A percentile compares a stretch with the other conserved stretches of the same genome.
These are phyloP conservation scores for Pythium brassicae DNA, from an alignment of 352 stramenopile genomes.

Conservation along the genomic window DNA sequence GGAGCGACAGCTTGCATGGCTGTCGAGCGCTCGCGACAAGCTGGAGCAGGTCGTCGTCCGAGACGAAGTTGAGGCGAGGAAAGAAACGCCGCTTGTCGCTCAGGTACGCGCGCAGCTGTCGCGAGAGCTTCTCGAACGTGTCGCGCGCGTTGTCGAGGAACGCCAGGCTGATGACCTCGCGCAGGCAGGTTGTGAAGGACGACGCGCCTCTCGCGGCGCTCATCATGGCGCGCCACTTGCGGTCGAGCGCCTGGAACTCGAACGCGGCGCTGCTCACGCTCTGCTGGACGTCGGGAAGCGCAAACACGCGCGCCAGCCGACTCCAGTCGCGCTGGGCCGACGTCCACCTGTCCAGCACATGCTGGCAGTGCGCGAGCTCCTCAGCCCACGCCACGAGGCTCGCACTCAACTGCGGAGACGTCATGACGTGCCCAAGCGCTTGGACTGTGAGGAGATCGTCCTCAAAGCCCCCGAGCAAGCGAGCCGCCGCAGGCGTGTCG, in stretches of 20 bases:
- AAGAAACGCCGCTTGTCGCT: constrained; percentile 58
- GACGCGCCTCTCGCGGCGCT: constrained; percentile 38
- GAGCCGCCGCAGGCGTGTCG: constrained; percentile 21
- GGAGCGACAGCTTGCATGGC: constrained; percentile 22
- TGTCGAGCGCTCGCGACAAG: constrained; percentile 44
- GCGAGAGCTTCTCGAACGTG: constrained; percentile 53
- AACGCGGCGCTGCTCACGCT: constrained; percentile 46
- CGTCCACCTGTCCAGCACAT: constrained; percentile 56
- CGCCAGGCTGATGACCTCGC: constrained; percentile 48
- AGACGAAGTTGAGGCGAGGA: constrained; percentile 59
- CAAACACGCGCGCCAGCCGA: constrained; percentile 40
- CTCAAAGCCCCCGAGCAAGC: constrained; percentile 43
- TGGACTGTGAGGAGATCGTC: constrained; percentile 59
- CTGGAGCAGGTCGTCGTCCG: constrained; percentile 53
- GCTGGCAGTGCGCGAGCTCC: constrained; percentile 54
- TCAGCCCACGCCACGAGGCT: constrained; percentile 55
- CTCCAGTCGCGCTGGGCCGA: constrained; percentile 47
- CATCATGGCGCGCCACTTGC: constrained; percentile 75
- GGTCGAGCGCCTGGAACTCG: constrained; percentile 57
- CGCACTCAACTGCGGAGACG: constrained; percentile 24
- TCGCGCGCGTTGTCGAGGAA: constrained; percentile 40
- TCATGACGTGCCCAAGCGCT: constrained; percentile 39
- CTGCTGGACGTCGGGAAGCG: constrained; percentile 49
- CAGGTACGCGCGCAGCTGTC: constrained; percentile 46
- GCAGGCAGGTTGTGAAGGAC: constrained; percentile 46